Conservation (phyloP, 148 eudicot species). For the Spergularia bocconei region DNA sequence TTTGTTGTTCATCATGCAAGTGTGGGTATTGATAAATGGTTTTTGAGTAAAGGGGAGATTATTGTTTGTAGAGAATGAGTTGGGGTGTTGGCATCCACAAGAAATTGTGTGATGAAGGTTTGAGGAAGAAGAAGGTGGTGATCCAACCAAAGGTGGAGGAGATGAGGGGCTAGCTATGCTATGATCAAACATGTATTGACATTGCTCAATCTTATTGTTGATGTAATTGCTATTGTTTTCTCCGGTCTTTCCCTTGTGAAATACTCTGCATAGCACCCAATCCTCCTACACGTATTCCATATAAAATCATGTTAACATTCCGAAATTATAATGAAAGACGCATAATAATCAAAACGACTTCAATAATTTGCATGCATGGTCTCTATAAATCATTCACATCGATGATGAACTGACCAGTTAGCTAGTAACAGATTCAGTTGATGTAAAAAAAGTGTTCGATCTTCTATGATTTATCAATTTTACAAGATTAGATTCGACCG, state of each 20-base stretch:
- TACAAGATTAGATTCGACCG: too few relatives aligned
- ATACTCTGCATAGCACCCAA: conserved; percentile 95
- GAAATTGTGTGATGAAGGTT: conserved; percentile 10
- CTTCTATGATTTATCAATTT: too few relatives aligned
- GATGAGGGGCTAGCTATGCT: conserved; percentile 29
- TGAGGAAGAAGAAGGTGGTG: conserved; percentile 23
- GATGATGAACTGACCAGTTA: too few relatives aligned
- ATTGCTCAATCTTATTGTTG: conserved; percentile 31
- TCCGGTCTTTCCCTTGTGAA: conserved; percentile 69
- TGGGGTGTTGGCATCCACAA: conserved; percentile 24
- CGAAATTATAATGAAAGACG: too few relatives aligned
- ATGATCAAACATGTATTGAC: conserved; percentile 31
- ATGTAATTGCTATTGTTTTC: conserved; percentile 23
- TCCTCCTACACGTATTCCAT: conserved; percentile 61
- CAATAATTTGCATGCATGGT: too few relatives aligned
- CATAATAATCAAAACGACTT: too few relatives aligned
- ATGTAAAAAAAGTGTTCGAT: too few relatives aligned
- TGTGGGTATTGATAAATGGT: conserved; percentile 17
- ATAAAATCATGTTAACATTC: too few relatives aligned
- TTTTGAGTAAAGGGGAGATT: conserved; percentile 18
- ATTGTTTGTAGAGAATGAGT: conserved; percentile 26
- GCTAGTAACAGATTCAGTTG: too few relatives aligned
- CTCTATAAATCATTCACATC: too few relatives aligned
- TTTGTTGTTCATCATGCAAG: neutral
- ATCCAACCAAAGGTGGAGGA: conserved; percentile 24